Evolutionary conservation across 1,139 yeast species (phyloP).

Genomic region (Magnusiomyces fungicola): DNA sequence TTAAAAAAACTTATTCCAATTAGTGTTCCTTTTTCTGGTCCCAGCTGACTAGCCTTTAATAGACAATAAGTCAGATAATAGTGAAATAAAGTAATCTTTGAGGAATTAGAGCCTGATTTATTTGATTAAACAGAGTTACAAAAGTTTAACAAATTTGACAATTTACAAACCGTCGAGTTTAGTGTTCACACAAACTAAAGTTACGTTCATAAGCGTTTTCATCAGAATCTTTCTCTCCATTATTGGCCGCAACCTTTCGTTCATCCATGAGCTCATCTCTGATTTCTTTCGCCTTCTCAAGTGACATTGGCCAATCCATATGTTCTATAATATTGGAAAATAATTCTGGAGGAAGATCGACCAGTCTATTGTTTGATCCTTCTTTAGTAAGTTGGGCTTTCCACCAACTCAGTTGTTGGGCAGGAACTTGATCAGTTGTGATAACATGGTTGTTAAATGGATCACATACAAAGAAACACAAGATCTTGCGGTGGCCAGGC

Average conservation of each 20-base stretch:
- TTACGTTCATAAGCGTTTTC: not conserved
- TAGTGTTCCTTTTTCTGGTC: too few relatives aligned
- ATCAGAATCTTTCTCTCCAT: not conserved
- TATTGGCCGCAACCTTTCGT: slow-evolving; percentile 18
- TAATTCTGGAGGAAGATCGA: slow-evolving; percentile 19
- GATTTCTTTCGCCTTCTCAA: slow-evolving; percentile 28
- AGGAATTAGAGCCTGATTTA: too few relatives aligned
- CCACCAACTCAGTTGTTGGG: slow-evolving; percentile 40
- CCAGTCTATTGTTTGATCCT: not conserved
- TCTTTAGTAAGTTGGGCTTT: slow-evolving; percentile 16
- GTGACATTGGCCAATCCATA: slow-evolving; percentile 26
- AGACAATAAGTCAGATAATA: too few relatives aligned
- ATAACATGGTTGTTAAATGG: slow-evolving; percentile 34
- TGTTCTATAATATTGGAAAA: slow-evolving; percentile 15
- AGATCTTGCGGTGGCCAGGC: slow-evolving; percentile 38
- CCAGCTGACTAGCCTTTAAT: too few relatives aligned
- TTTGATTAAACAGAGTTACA: too few relatives aligned
- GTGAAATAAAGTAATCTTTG: too few relatives aligned
- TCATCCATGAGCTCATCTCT: slow-evolving; percentile 36
- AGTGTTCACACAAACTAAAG: slow-evolving; percentile 1
- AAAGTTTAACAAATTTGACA: too few relatives aligned
- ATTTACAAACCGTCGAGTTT: too few relatives aligned
- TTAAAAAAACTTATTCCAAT: too few relatives aligned
- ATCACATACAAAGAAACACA: slow-evolving; percentile 39
- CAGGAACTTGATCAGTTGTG: slow-evolving; percentile 36